Evolutionary conservation across 1,139 yeast species (phyloP).

Genomic region (Candida sojae): DNA sequence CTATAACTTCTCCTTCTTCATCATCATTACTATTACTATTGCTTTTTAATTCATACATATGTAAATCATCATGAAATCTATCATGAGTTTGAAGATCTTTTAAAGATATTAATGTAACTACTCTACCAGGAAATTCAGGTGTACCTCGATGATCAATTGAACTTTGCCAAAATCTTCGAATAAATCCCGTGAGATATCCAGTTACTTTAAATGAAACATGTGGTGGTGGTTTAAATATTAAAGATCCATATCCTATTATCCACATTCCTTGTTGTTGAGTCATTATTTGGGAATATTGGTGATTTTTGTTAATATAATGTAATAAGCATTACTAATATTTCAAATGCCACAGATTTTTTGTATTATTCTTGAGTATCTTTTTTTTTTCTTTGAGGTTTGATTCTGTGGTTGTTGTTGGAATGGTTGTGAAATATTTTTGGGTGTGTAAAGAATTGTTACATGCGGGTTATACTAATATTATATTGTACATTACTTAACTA

Average conservation of each 20-base stretch:
- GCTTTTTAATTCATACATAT: slow-evolving; percentile 35
- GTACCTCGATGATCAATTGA: slow-evolving; percentile 92
- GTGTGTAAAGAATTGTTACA: too few species aligned
- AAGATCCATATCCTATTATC: slow-evolving; percentile 91
- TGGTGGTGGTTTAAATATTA: slow-evolving; percentile 91
- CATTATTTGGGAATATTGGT: neutral
- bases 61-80: slow-evolving; percentile 48
- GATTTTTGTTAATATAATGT: neutral
- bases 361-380: neutral
- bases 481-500: neutral
- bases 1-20: slow-evolving; percentile 1
- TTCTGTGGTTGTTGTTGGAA: neutral
- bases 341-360: too few species aligned
- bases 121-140: slow-evolving; percentile 81
- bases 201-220: slow-evolving; percentile 59
- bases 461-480: too few species aligned
- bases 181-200: slow-evolving; percentile 75
- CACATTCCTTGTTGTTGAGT: slow-evolving; percentile 50
- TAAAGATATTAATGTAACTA: slow-evolving; percentile 72
- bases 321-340: too few species aligned
- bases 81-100: slow-evolving; percentile 47
- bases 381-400: neutral
- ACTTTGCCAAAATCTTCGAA: slow-evolving; percentile 89
- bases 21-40: slow-evolving; percentile 4
- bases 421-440: too few species aligned